Base-by-base conservation (phyloP, 2,329 filamentous ascomycete genomes). In the Rutstroemia sp. region DNA sequence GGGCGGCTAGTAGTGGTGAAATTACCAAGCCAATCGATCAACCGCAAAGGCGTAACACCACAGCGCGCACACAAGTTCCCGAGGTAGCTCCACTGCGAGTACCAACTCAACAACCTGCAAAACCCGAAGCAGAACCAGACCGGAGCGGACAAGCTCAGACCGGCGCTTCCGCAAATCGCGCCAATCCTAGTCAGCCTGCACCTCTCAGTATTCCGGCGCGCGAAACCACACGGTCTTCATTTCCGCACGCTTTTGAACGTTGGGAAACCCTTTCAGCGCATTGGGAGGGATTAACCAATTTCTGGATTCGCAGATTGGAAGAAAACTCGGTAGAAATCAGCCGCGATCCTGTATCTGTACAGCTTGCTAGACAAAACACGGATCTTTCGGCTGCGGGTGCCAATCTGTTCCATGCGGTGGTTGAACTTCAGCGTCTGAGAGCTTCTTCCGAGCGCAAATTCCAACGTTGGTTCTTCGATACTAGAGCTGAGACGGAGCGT, bases 381-480 rank as follows among this genome's bases (percentile, higher is more conserved):
- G 94, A 99, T 70, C 79, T 99, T n/a, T 96, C 94, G 25, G 94
- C 94, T 7, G 94, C 94, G 0, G 94, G 94, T 12, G 94, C 94
- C 5, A 99, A 99, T 65, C 78, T 99, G 0, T 99, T 99, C 71
- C 94, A 99, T 70, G 94, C 94, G 9, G 92, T 99, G 0, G 94
- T 99, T 3, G 94, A 99, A 72, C 77, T 99, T 47, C 94, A 99
- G 71, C 86, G 94, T 30, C 78, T 99, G 25, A 87, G 94, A 45
- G 94, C 94, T 39, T 96, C 91, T 56, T 97, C 92, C 0, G 94
- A 99, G 72, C 85, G 94, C 62, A 97, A 97, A 70, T 99, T 99
- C 66, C 94, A 99, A 73, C 83, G 94, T 51, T 99, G 94, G 94
- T 97, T 97, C 73, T 96, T 95, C 65, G 94, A 99, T 70, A 96